Evolutionary conservation across 306 rosid genomes (phyloP).

Genomic region (Lotus japonicus): DNA sequence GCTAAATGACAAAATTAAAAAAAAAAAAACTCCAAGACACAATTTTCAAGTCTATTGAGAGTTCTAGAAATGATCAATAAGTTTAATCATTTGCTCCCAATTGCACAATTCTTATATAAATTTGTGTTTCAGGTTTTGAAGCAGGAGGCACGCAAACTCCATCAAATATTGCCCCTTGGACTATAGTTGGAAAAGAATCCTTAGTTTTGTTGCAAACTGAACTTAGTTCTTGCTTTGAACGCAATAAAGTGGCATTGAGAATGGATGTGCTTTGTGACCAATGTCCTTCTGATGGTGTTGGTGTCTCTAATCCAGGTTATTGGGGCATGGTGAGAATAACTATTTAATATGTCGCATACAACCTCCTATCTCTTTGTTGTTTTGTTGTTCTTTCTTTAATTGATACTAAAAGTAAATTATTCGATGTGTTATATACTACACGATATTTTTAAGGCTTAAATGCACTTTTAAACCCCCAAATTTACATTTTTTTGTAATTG

Average conservation of each 20-base stretch:
- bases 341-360: too few relatives aligned
- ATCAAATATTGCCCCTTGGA: conserved; percentile 71
- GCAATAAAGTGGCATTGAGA: conserved; percentile 60
- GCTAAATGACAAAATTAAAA: too few relatives aligned
- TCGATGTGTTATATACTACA: too few relatives aligned
- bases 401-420: too few relatives aligned
- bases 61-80: neutral
- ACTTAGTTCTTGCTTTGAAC: conserved; percentile 58
- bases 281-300: conserved; percentile 46
- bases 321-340: conserved; percentile 67
- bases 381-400: too few relatives aligned
- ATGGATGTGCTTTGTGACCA: conserved; percentile 48
- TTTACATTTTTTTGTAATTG: too few relatives aligned
- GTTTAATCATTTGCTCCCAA: neutral
- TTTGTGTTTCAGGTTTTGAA: conserved; percentile 63
- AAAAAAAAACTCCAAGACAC: too few relatives aligned
- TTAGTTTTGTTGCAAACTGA: conserved; percentile 45
- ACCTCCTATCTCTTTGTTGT: too few relatives aligned
- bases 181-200: conserved; percentile 54
- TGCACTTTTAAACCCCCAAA: too few relatives aligned
- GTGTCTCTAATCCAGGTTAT: conserved; percentile 69
- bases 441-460: too few relatives aligned
- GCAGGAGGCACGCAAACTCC: conserved; percentile 64
- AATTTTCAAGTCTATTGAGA: too few relatives aligned
- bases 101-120: neutral